These are phyloP conservation scores for Myxozyma sirexii DNA, from an alignment of 805 yeast species.

Conservation along the genomic window DNA sequence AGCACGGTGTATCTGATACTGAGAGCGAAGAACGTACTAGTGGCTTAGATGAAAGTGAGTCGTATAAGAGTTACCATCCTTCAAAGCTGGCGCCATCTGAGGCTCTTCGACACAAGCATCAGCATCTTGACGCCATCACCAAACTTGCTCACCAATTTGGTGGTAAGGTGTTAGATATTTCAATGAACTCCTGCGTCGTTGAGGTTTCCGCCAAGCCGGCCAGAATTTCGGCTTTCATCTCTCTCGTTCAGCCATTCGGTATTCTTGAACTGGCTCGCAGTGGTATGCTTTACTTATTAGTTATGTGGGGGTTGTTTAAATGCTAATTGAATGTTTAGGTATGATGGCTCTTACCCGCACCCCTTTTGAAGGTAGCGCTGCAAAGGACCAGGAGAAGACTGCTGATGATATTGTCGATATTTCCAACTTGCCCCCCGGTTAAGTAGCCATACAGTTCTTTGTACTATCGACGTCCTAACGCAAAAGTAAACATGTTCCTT, in stretches of 20 bases:
- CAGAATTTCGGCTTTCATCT: slow-evolving; percentile 82
- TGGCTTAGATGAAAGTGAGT: slow-evolving; percentile 17
- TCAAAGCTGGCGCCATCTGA: slow-evolving; percentile 86
- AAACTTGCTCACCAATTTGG: slow-evolving; percentile 84
- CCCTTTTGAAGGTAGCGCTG: slow-evolving; percentile 61
- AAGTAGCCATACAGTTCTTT: slow-evolving; percentile 29
- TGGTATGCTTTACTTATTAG: slow-evolving; percentile 53
- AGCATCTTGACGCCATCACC: slow-evolving; percentile 81
- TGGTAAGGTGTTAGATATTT: slow-evolving; percentile 87
- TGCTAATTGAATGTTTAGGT: not conserved
- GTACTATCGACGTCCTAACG: not conserved
- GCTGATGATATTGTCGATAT: slow-evolving; percentile 77
- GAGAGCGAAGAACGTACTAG: slow-evolving; percentile 41
- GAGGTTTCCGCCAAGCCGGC: slow-evolving; percentile 94
- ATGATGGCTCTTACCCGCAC: slow-evolving; percentile 99
- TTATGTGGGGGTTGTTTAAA: too few species aligned
- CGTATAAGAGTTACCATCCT: slow-evolving; percentile 63
- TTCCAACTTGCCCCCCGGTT: slow-evolving; percentile 94
- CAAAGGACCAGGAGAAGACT: slow-evolving; percentile 54
- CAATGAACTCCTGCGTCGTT: slow-evolving; percentile 90
- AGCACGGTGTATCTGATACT: slow-evolving; percentile 43
- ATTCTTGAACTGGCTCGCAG: slow-evolving; percentile 94
- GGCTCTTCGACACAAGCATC: slow-evolving; percentile 90
- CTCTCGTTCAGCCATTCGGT: slow-evolving; percentile 92
- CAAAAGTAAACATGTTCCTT: not conserved